Percentiles rank a stretch among this genome's conserved stretches.
phyloP scores from a whole-genome alignment of 1,139 yeast genomes.

The Suhomyces taliae region DNA sequence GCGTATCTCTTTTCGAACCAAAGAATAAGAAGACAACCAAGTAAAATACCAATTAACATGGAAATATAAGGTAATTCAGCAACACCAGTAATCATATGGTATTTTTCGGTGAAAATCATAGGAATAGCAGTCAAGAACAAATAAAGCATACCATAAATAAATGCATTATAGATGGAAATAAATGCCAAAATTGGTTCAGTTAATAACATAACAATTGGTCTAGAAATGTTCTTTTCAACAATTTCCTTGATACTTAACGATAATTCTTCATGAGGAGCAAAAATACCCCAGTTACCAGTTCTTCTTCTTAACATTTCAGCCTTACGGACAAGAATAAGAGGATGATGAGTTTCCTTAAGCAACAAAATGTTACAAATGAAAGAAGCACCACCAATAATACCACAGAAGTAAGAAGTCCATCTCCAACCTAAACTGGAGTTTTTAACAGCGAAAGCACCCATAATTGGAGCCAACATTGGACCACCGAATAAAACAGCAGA shows the following conservation, averaged over 20 bases:
- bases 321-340: slow-evolving; percentile 53
- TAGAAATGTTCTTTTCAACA: slow-evolving; percentile 62
- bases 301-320: slow-evolving; percentile 61
- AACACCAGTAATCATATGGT: slow-evolving; percentile 54
- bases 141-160: slow-evolving; percentile 81
- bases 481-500: slow-evolving; percentile 70
- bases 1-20: slow-evolving; percentile 29
- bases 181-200: slow-evolving; percentile 73
- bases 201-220: slow-evolving; percentile 69
- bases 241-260: slow-evolving; percentile 62
- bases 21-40: slow-evolving; percentile 50
- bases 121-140: slow-evolving; percentile 80
- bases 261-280: slow-evolving; percentile 79
- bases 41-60: slow-evolving; percentile 57
- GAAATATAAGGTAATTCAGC: slow-evolving; percentile 65
- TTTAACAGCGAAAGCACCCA: slow-evolving; percentile 28
- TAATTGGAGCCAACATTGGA: slow-evolving; percentile 73
- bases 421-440: slow-evolving; percentile 49
- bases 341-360: slow-evolving; percentile 52
- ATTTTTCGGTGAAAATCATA: slow-evolving; percentile 62
- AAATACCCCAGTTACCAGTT: slow-evolving; percentile 73
- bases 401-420: slow-evolving; percentile 58
- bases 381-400: slow-evolving; percentile 45
- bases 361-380: slow-evolving; percentile 30
- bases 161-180: slow-evolving; percentile 73